Conservation (phyloP, 2,329 filamentous ascomycete genomes). For the Epichloe scottii region DNA sequence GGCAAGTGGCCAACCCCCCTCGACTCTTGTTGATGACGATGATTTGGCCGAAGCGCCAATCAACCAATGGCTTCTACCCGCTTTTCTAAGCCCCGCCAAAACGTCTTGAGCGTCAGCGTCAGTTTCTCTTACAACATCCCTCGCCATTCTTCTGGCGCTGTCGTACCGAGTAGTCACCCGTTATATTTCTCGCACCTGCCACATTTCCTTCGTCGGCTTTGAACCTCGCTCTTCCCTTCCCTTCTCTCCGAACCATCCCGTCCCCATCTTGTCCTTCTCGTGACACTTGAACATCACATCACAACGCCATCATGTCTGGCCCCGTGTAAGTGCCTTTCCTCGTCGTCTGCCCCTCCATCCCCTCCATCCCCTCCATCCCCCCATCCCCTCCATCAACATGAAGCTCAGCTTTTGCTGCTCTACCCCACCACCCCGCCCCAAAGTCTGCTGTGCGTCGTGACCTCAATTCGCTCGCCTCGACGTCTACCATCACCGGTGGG, state of each 20-base stretch:
- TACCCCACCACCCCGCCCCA: slow-evolving; percentile 30
- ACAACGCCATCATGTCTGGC: slow-evolving; percentile 43
- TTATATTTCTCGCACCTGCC: slow-evolving; percentile 8
- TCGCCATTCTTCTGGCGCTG: background rate
- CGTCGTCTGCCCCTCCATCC: slow-evolving; percentile 11
- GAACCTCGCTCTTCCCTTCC: slow-evolving; percentile 7
- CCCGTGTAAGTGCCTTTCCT: slow-evolving; percentile 46
- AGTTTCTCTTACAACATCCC: slow-evolving; percentile 2
- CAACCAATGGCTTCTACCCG: slow-evolving; percentile 3
- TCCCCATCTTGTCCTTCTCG: slow-evolving; percentile 1
- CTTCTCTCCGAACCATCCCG: slow-evolving; percentile 8
- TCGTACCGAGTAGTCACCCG: background rate
- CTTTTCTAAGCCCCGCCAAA: slow-evolving; percentile 10
- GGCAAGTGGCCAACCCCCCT: no score
- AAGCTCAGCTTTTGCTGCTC: slow-evolving; percentile 6
- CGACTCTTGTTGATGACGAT: no score
- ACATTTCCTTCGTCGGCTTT: slow-evolving; percentile 3
- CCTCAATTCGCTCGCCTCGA: slow-evolving; percentile 23
- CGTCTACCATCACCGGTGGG: slow-evolving; percentile 12
- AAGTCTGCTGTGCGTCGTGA: slow-evolving; percentile 13
- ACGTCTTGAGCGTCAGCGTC: slow-evolving; percentile 9
- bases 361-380: slow-evolving; percentile 3
- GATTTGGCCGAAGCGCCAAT: slow-evolving; percentile 2
- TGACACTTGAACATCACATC: background rate
- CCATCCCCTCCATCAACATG: background rate